Percentiles rank a stretch among this genome's conserved stretches.
Conservation (phyloP, 768 basidiomycete genomes). For the Lactifluus pinguis region DNA sequence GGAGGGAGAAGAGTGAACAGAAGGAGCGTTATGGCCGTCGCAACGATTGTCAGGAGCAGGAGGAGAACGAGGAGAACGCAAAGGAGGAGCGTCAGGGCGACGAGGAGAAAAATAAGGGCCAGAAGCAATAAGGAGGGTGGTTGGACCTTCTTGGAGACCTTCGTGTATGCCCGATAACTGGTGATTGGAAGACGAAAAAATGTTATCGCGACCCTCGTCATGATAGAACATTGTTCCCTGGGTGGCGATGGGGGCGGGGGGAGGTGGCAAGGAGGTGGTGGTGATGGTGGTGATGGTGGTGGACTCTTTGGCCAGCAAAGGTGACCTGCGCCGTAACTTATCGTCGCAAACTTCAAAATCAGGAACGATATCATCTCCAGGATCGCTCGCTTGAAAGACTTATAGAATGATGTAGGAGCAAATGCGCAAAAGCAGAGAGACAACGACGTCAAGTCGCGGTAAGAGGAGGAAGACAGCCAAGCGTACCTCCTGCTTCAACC, state of each 20-base stretch:
- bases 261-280: not conserved
- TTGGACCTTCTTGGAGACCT: conserved; percentile 1
- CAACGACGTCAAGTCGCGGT: conserved; percentile 14
- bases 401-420: not conserved
- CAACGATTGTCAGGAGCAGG: conserved; percentile 10
- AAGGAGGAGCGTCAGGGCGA: conserved; percentile 10
- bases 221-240: not conserved
- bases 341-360: conserved; percentile 1
- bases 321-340: not conserved
- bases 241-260: not conserved
- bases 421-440: not conserved
- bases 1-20: conserved; percentile 17
- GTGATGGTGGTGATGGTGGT: not conserved
- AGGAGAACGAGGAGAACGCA: conserved; percentile 15
- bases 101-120: conserved; percentile 14
- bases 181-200: conserved; percentile 9
- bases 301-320: conserved; percentile 15
- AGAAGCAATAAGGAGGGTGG: conserved; percentile 7
- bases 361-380: conserved; percentile 17
- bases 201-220: not conserved
- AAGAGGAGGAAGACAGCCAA: not conserved
- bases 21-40: conserved; percentile 4
- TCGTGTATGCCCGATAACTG: conserved; percentile 13
- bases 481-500: conserved; percentile 15
- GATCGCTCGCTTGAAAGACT: conserved; percentile 18